Percentiles rank a stretch among this genome's conserved stretches.
These are phyloP conservation scores for Salix dunnii DNA, from an alignment of 345 rosid species.

Conservation along the genomic window DNA sequence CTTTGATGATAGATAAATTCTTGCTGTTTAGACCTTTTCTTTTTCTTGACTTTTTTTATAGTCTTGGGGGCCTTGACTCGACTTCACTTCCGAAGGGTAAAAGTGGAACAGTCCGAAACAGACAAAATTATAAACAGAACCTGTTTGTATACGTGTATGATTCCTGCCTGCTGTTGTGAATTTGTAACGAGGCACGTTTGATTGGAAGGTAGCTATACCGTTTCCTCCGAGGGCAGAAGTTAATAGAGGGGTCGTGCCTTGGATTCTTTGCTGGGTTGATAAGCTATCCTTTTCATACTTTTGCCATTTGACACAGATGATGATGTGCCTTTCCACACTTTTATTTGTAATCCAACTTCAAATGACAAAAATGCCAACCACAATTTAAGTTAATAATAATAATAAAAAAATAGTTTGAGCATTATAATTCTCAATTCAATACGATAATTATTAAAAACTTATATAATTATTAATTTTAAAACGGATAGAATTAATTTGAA, in stretches of 20 bases:
- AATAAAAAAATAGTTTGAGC: no score
- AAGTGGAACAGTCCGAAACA: background rate
- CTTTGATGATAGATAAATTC: background rate
- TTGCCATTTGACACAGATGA: background rate
- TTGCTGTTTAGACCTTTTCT: background rate
- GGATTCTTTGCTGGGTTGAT: slow-evolving; percentile 31
- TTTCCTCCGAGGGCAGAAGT: slow-evolving; percentile 2
- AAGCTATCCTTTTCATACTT: slow-evolving; percentile 14
- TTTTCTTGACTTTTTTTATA: background rate
- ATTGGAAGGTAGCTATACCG: slow-evolving; percentile 6
- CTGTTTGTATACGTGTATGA: background rate
- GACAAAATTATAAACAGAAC: background rate
- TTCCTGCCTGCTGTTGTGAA: background rate
- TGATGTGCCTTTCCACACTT: background rate
- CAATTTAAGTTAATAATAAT: no score
- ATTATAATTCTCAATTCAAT: no score
- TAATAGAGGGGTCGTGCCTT: slow-evolving; percentile 1
- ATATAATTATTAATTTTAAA: no score
- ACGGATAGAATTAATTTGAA: no score
- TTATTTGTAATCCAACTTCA: background rate
- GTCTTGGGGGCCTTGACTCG: background rate
- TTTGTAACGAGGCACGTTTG: background rate
- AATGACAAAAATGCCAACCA: no score
- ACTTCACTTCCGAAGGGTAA: background rate
- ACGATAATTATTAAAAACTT: no score